A percentile compares a stretch with the other conserved stretches of the same genome.
These are phyloP conservation scores for Gossypium schwendimanii DNA, from an alignment of 441 rosid species.

Conservation along the genomic window DNA sequence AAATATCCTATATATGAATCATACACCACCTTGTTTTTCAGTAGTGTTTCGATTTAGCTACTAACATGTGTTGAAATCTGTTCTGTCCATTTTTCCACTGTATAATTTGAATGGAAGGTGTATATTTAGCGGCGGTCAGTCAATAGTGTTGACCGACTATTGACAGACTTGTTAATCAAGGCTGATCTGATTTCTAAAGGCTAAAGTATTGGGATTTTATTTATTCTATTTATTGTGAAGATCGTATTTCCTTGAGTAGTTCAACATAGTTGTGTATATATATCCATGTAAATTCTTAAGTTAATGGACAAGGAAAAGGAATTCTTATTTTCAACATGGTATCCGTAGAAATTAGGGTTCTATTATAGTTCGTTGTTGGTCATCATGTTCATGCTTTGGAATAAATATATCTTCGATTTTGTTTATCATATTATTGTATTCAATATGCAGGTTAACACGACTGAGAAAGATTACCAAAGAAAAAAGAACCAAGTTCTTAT, in stretches of 20 bases:
- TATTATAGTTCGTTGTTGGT: conserved; percentile 42
- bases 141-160: conserved; percentile 9
- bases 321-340: no score
- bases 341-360: conserved; percentile 23
- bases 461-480: conserved; percentile 91
- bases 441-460: conserved; percentile 77
- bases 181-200: no score
- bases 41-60: background rate
- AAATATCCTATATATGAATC: background rate
- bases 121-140: background rate
- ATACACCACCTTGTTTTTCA: background rate
- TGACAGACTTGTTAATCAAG: no score
- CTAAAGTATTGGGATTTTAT: no score
- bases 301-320: no score
- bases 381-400: conserved; percentile 66
- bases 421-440: conserved; percentile 20
- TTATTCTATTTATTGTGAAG: no score
- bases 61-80: background rate
- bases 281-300: no score
- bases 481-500: conserved; percentile 95
- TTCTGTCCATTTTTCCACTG: conserved; percentile 5
- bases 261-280: no score
- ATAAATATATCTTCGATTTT: conserved; percentile 57
- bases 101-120: conserved; percentile 18
- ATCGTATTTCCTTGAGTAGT: no score